Evolutionary conservation across 1,139 yeast species (phyloP).

Genomic region (Yamadazyma epiphylla): DNA sequence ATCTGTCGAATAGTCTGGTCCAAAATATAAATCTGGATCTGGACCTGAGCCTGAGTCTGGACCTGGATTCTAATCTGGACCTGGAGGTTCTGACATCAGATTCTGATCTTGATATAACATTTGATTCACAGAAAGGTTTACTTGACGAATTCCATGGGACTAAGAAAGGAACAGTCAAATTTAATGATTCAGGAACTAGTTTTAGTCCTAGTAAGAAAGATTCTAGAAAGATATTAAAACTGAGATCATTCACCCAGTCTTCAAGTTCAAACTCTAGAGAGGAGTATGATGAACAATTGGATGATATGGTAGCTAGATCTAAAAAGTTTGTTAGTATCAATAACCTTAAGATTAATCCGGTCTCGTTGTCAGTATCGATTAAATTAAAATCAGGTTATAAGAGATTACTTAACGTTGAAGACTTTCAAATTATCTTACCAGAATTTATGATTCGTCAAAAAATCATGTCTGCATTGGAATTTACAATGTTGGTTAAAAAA

Average conservation of each 20-base stretch:
- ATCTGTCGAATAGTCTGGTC: no score
- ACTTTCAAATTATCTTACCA: conserved; percentile 54
- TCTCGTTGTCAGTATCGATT: conserved; percentile 53
- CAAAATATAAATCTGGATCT: no score
- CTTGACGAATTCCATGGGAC: conserved; percentile 3
- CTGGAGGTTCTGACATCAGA: not conserved
- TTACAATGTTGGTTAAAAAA: conserved; percentile 50
- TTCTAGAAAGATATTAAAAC: not conserved
- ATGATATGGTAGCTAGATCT: conserved; percentile 58
- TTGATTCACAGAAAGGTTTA: no score
- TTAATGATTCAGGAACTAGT: not conserved
- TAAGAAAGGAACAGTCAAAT: not conserved
- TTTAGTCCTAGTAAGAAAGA: not conserved
- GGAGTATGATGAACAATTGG: conserved; percentile 38
- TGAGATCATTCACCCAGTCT: conserved; percentile 8
- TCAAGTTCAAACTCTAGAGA: conserved; percentile 8
- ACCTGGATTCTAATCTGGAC: conserved; percentile 6
- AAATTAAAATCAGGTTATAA: conserved; percentile 52
- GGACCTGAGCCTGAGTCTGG: no score
- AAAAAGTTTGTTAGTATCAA: conserved; percentile 55
- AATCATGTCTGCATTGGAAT: conserved; percentile 52
- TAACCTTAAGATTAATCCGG: conserved; percentile 42
- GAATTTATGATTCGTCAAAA: conserved; percentile 43
- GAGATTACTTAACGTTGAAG: conserved; percentile 57
- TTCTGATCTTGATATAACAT: conserved; percentile 4